A percentile compares a stretch with the other conserved stretches of the same genome.
phyloP scores from a whole-genome alignment of 306 rosid species.

The Vicia villosa region DNA sequence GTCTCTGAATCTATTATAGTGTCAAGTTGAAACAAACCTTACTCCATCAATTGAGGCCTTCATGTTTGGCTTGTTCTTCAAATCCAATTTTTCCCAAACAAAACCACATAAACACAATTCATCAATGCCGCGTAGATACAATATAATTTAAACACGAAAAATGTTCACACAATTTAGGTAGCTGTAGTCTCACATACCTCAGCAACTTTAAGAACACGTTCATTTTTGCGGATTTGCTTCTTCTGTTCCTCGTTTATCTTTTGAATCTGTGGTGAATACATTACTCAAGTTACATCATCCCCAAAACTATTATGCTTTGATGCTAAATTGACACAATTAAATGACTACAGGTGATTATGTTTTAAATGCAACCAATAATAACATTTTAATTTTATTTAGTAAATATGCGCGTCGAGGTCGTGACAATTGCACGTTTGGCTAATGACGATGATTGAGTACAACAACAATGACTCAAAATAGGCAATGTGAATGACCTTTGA shows the following conservation, averaged over 20 bases:
- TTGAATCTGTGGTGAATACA: constrained; percentile 57
- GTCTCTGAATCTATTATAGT: too few relatives aligned
- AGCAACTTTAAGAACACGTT: too few relatives aligned
- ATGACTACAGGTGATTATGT: not conserved
- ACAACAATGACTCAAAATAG: not conserved
- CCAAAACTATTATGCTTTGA: constrained; percentile 24
- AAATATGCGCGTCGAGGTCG: not conserved
- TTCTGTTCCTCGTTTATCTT: constrained; percentile 76
- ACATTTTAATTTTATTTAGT: not conserved
- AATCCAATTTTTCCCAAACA: too few relatives aligned
- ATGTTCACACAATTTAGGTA: constrained; percentile 31
- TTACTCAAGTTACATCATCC: constrained; percentile 32
- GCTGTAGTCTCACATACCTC: constrained; percentile 75
- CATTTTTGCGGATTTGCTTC: too few relatives aligned
- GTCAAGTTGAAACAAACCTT: too few relatives aligned
- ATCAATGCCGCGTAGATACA: too few relatives aligned
- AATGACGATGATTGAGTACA: not conserved
- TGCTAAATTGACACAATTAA: constrained; percentile 5
- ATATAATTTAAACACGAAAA: too few relatives aligned
- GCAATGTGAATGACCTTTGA: not conserved
- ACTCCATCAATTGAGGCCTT: too few relatives aligned
- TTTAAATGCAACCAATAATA: constrained; percentile 4
- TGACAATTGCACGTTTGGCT: not conserved
- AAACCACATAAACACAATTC: too few relatives aligned
- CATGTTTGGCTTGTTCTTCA: too few relatives aligned